Evolutionary conservation across 805 yeast genomes (phyloP), one percentile per base, ranked within the genome.

Genomic region (Kodamaea kaohsiungensis): DNA sequence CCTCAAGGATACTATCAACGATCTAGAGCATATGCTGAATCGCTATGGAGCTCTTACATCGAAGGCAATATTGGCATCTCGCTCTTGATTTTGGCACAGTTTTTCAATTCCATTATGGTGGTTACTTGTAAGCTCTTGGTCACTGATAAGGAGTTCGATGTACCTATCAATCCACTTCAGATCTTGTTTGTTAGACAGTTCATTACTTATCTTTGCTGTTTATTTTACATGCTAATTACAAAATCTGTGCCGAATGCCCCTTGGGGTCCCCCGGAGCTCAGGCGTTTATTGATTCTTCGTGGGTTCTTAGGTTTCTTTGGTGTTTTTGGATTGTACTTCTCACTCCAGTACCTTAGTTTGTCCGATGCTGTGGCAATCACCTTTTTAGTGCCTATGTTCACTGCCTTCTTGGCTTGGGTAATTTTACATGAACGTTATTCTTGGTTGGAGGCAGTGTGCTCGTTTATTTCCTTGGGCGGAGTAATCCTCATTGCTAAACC

Each of bases 401-500:
- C 96, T 0, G 88, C 91, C 0, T 68, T 90, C 18, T 68, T 87
- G 52, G 96, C 97, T 0, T 85, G 86, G 79, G 56, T 83, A 1
- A 65, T 88, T 2, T 70, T 91, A 30, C 78, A 82, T 43, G 97
- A 91, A 64, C 68, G 78, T 7, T 87, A 88, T 67, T 81, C 90
- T 3, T 59, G 77, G 37, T 63, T 84, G 13, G 97, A 92, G 69
- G 88, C 85, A 0, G 62, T 79, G 0, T 91, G 96, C 37, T 87
- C 91, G 0, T 12, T 84, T 0, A 65, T 84, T 5, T 89, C 97
- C 0, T 72, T 91, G 16, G 58, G 76, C 1, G 97, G 97, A 5
- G 97, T 92, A 2, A 57, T 90, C 1, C 67, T 91, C 25, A 88
- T 91, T 60, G 93, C 96, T 1, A 82, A 89, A 64, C 98, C 98